Evolutionary conservation across 2,329 filamentous ascomycete genomes (phyloP), one percentile per base, ranked within the genome.

Genomic region (Hyphodiscus sp.): DNA sequence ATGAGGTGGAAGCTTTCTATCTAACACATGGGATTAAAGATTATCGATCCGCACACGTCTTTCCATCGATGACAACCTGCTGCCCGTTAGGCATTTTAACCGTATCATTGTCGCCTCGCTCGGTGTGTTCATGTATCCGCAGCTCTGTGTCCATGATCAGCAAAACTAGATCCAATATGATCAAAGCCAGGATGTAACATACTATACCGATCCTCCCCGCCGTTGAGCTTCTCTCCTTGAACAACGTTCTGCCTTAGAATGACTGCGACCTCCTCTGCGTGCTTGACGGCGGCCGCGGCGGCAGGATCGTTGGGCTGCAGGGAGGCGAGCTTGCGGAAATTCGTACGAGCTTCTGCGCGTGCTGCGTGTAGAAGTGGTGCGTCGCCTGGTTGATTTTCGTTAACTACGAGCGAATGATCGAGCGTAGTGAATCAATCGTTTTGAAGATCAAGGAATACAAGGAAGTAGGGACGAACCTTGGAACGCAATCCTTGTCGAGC

Each of bases 101-200:
- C 33, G 86, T 89, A 63, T 96, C 91, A 67, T 99, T 99, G 72
- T 97, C 88, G 51, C 94, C 91, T 60, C 89, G 79, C 71, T 99
- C 92, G 29, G 87, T 99, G 60, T 95, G 76, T 57, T 95, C 81
- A 69, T 97, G 94, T 71, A 99, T 96, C 49, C 86, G 80, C 53
- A 97, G 74, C 68, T 87, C 91, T 96, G 44, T 50, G 13, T 2
- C 9, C 30, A 19, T 5, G n/a, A 30, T 58, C 45, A 57, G 23
- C 42, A 19, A 23, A 26, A 8, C 23, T 4, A 8, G 3, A 26
- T 26, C 23, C 23, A 26, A 8, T 3, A 3, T 26, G 8, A 8
- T 18, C 43, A 26, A 13, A 20, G 42, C 19, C 8, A 26, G 20
- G 1, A 16, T 18, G 10, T 4, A 38, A 76, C 84, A 54, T 73